Base-by-base conservation (phyloP, 306 rosid genomes). In the Ammopiptanthus mongolicus region DNA sequence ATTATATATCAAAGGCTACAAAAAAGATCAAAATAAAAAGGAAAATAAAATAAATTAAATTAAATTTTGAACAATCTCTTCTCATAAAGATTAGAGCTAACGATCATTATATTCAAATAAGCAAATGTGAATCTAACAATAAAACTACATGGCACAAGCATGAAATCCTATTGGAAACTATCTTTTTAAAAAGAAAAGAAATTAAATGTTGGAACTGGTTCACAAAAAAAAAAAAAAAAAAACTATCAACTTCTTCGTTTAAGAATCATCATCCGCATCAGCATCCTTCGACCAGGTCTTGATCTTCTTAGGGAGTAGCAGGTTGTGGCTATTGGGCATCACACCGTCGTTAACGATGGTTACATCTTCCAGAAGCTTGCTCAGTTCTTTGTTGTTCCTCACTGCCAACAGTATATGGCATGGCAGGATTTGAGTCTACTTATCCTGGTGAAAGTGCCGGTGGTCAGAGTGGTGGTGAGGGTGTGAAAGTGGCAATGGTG, bases 361-460 rank as follows among this genome's bases (percentile, higher is more conserved):
- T 18, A 91, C 96, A 62, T 91, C 93, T 0, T 93, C 96, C n/a
- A 91, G 81, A 64, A 90, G 96, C 81, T 91, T 93, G 84, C 98
- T 93, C 19, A 93, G 85, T 42, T 93, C 98, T 34, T 93, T 97
- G 1, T 93, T 96, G 8, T 93, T 93, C 22, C 97, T 79, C 1
- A 93, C 97, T 0, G 97, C 97, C 0, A 93, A 83, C 19, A 91
- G 97, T 17, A 91, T 91, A 22, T 93, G 98, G 5, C 97, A 91
- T 0, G 98, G 98, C 1, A 91, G 96, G 33, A 93, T 93, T 22
- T 97, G 67, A 0, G 98, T 93, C 84, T 93, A 91, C 88, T 91
- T 93, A n/a, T n/a, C n/a, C n/a, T n/a, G n/a, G n/a, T n/a, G n/a
- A n/a, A n/a, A n/a, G n/a, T n/a, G n/a, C n/a, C n/a, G n/a, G n/a